Conservation (phyloP, 345 rosid species). For the Boechera divaricarpa region DNA sequence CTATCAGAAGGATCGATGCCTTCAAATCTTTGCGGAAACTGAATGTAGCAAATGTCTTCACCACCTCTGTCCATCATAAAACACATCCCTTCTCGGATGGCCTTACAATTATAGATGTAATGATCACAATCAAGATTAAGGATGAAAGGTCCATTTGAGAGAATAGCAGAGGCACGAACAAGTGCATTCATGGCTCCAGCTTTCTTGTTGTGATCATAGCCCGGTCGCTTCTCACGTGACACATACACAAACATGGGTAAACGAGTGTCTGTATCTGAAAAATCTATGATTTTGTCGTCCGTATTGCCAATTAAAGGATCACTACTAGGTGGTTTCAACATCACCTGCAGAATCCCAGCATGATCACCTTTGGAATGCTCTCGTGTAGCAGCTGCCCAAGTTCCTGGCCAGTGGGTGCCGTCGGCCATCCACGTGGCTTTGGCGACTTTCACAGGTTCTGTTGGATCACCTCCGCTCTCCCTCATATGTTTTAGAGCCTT, state of each 20-base stretch:
- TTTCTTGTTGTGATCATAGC: conserved; percentile 96
- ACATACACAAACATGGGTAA: conserved; percentile 92
- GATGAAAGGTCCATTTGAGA: conserved; percentile 95
- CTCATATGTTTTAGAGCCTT: conserved; percentile 79
- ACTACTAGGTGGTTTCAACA: conserved; percentile 90
- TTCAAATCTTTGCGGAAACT: conserved; percentile 95
- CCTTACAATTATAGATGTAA: conserved; percentile 85
- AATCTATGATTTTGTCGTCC: conserved; percentile 80
- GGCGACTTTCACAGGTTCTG: conserved; percentile 67
- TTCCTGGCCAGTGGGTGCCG: conserved; percentile 97
- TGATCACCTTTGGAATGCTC: conserved; percentile 96
- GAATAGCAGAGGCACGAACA: conserved; percentile 82
- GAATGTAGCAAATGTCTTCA: conserved; percentile 87
- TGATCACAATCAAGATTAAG: conserved; percentile 98
- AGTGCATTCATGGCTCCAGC: conserved; percentile 97
- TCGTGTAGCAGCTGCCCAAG: conserved; percentile 62
- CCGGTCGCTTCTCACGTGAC: conserved; percentile 89
- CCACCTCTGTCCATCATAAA: conserved; percentile 98
- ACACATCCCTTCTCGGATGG: conserved; percentile 95
- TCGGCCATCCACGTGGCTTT: conserved; percentile 99
- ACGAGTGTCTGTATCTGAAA: conserved; percentile 73
- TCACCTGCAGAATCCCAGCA: conserved; percentile 86
- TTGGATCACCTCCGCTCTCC: conserved; percentile 74
- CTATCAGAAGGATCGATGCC: conserved; percentile 97
- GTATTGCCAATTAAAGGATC: conserved; percentile 66